phyloP scores from a whole-genome alignment of 805 yeast genomes.

The Saccharomycopsis fodiens region DNA sequence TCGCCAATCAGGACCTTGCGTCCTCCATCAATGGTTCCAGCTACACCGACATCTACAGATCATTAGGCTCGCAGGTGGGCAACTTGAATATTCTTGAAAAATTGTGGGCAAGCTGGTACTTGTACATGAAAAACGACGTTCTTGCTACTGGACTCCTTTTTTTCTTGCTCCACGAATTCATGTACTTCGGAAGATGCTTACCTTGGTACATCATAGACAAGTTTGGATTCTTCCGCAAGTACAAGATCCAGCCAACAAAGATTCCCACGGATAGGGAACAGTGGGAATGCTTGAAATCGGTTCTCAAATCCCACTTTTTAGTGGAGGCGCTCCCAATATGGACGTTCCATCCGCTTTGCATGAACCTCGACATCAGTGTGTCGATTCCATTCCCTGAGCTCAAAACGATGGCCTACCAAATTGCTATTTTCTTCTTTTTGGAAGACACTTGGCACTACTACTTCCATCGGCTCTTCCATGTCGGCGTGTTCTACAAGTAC shows the following conservation, averaged over 20 bases:
- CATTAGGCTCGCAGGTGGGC: slow-evolving; percentile 32
- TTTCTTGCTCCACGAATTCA: slow-evolving; percentile 74
- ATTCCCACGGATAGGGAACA: slow-evolving; percentile 78
- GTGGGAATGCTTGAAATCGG: slow-evolving; percentile 85
- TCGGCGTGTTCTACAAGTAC: slow-evolving; percentile 81
- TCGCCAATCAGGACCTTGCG: neutral
- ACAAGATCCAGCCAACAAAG: slow-evolving; percentile 84
- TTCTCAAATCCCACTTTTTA: slow-evolving; percentile 76
- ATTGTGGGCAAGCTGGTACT: slow-evolving; percentile 85
- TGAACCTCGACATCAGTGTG: slow-evolving; percentile 66
- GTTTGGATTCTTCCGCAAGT: slow-evolving; percentile 77
- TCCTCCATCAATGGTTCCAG: slow-evolving; percentile 23
- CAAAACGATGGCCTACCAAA: slow-evolving; percentile 53
- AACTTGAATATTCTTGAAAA: slow-evolving; percentile 52
- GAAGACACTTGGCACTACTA: slow-evolving; percentile 98
- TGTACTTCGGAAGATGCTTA: slow-evolving; percentile 85
- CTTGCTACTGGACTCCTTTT: slow-evolving; percentile 88
- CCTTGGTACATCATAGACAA: slow-evolving; percentile 90
- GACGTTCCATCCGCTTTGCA: slow-evolving; percentile 93
- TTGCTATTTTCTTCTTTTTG: slow-evolving; percentile 67
- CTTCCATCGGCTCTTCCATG: slow-evolving; percentile 87
- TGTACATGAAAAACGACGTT: slow-evolving; percentile 77
- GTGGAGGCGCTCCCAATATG: slow-evolving; percentile 96
- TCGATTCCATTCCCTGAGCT: slow-evolving; percentile 79
- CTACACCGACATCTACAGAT: slow-evolving; percentile 29